phyloP scores from a whole-genome alignment of 2,329 filamentous ascomycete species.

The Dactylonectria macrodidyma region DNA sequence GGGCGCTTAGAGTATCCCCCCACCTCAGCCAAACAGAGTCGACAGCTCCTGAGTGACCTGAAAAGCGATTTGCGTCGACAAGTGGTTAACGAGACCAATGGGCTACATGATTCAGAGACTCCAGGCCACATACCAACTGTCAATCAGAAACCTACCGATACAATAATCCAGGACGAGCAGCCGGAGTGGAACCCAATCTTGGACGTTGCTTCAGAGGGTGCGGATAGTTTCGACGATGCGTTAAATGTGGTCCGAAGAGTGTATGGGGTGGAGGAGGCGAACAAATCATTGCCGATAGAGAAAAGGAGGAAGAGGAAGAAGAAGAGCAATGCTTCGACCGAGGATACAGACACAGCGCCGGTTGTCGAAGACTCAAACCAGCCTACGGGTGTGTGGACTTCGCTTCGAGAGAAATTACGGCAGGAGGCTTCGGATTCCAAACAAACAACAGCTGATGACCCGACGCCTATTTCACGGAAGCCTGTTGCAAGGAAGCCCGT shows the following conservation, averaged over 20 bases:
- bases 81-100: background rate
- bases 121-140: background rate
- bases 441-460: background rate
- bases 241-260: slow-evolving; percentile 44
- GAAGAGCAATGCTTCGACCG: background rate
- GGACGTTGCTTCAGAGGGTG: background rate
- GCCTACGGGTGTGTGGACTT: slow-evolving; percentile 46
- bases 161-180: background rate
- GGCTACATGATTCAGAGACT: background rate
- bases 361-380: background rate
- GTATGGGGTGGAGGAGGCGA: slow-evolving; percentile 38
- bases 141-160: background rate
- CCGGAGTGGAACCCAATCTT: background rate
- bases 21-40: background rate
- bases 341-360: background rate
- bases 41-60: background rate
- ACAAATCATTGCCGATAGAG: slow-evolving; percentile 1
- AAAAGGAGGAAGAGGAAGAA: slow-evolving; percentile 25
- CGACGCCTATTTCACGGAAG: background rate
- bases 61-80: background rate
- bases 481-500: no score
- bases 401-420: slow-evolving; percentile 48
- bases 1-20: slow-evolving; percentile 2
- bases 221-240: slow-evolving; percentile 40
- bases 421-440: background rate